These are phyloP conservation scores for Cryomyces minteri DNA, from an alignment of 495 filamentous ascomycete species.

Conservation along the genomic window DNA sequence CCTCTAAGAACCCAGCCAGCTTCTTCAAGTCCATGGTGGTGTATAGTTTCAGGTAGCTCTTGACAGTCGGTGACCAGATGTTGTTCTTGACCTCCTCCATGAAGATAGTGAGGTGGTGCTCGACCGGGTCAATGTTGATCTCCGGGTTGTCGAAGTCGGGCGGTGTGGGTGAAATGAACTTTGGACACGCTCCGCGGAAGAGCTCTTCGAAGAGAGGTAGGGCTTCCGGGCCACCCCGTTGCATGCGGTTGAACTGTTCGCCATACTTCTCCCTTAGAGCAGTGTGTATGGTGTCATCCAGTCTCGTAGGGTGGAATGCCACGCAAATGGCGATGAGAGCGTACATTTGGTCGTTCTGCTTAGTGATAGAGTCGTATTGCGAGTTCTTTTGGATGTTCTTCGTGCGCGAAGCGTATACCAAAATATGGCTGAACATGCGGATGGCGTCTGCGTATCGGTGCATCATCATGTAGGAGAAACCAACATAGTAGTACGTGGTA, in stretches of 20 bases:
- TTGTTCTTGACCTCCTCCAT: conserved; percentile 98
- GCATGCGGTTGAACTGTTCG: conserved; percentile 86
- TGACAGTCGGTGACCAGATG: conserved; percentile 85
- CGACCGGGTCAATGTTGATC: conserved; percentile 86
- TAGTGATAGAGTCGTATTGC: conserved; percentile 91
- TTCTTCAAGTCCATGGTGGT: conserved; percentile 99
- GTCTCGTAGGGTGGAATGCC: conserved; percentile 84
- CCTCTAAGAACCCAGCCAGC: conserved; percentile 88
- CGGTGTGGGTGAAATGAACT: conserved; percentile 95
- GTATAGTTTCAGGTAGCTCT: conserved; percentile 96
- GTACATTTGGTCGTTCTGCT: conserved; percentile 99
- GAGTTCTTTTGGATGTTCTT: conserved; percentile 99
- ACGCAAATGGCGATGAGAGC: conserved; percentile 97
- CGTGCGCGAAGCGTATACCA: conserved; percentile 95
- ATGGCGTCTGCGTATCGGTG: conserved; percentile 97
- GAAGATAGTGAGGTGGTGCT: conserved; percentile 93
- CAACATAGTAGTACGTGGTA: conserved; percentile 99
- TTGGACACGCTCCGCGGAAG: conserved; percentile 88
- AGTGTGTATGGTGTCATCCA: conserved; percentile 98
- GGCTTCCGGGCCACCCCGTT: conserved; percentile 85
- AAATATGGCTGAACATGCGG: conserved; percentile 98
- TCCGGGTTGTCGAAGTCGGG: conserved; percentile 93
- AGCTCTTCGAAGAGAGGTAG: conserved; percentile 94
- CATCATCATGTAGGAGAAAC: conserved; percentile 99
- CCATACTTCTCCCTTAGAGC: conserved; percentile 96